Evolutionary conservation across 495 filamentous ascomycete species (phyloP).

Genomic region (Penicillium parvum): DNA sequence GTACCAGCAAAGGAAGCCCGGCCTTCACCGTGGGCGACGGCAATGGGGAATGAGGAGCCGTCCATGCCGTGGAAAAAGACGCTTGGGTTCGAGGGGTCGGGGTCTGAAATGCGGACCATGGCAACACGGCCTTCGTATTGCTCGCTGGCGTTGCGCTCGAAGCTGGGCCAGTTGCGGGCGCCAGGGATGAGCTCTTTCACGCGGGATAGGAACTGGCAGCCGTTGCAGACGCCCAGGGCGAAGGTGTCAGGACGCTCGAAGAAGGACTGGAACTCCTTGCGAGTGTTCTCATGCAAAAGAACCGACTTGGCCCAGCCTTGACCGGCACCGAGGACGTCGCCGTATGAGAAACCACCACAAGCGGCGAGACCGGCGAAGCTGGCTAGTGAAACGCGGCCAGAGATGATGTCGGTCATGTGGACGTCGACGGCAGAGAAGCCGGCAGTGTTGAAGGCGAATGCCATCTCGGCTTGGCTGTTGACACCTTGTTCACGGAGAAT

Average conservation of each 20-base stretch:
- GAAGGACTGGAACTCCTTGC: conserved; percentile 75
- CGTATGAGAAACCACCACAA: conserved; percentile 96
- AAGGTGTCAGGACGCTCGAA: conserved; percentile 90
- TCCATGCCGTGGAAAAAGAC: conserved; percentile 94
- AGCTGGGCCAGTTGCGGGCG: conserved; percentile 77
- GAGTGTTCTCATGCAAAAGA: conserved; percentile 71
- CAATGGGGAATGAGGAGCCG: conserved; percentile 77
- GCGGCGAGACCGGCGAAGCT: conserved; percentile 85
- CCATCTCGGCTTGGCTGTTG: conserved; percentile 95
- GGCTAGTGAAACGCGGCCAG: conserved; percentile 66
- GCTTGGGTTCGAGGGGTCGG: conserved; percentile 52
- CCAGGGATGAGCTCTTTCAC: conserved; percentile 85
- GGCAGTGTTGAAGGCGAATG: conserved; percentile 88
- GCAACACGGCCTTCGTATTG: conserved; percentile 89
- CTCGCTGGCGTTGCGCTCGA: conserved; percentile 78
- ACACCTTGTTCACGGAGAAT: conserved; percentile 94
- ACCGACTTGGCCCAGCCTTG: conserved; percentile 97
- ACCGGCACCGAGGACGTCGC: conserved; percentile 91
- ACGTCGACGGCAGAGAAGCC: conserved; percentile 91
- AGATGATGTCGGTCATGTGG: conserved; percentile 93
- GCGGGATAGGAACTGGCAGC: conserved; percentile 89
- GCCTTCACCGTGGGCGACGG: conserved; percentile 89
- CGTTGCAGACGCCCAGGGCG: conserved; percentile 92
- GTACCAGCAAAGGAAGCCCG: conserved; percentile 66
- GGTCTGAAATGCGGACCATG: conserved; percentile 78